Base-by-base conservation (phyloP, 2,329 filamentous ascomycete genomes). In the Acrocalymma vagum region DNA sequence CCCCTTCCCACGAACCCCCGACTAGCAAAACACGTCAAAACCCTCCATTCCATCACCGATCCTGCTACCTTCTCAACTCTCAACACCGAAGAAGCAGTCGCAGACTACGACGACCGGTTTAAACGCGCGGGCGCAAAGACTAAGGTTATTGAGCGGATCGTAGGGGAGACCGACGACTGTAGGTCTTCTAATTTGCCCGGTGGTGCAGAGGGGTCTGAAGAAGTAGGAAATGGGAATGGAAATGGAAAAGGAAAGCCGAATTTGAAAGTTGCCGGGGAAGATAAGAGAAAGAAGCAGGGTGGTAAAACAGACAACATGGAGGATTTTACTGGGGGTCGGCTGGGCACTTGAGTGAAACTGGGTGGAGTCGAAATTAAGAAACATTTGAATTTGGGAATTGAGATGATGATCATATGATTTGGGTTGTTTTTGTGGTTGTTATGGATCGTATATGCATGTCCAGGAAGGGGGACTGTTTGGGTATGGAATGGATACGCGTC, bases 1-100 rank as follows among this genome's bases (percentile, higher is more conserved):
- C 55, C 57, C 3, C 62, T 83, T 6, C 69, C 75, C 7, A 65
- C 68, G 22, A 91, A 86, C 49, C 70, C 83, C 1, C 79, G 93
- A 21, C 74, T 96, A 6, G 78, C 81, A 41, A 93, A 88, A 71
- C 92, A 97, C 61, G 72, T 96, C 40, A 78, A 81, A 21, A 81
- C 84, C 6, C 76, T 97, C 8, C 85, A 90, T 48, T 85, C 87
- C 16, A 77, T 96, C 10, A 85, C 90, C 3, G 90, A 96, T 65
- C 85, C 86, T 0, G 84, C 84, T 5, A 93, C 85, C 1, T 72
- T 96, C 28, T 85, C 85, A 11, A 92, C 85, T 14, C 79, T 86
- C 44, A 99, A 99, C 64, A 87, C 83, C 4, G 93, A 97, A 63
- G 90, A 95, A 30, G 86, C 87, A 1, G 91, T 99, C 15, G 87